A percentile compares a stretch with the other conserved stretches of the same genome.
These are phyloP conservation scores for Ophiostoma australiae DNA, from an alignment of 2,329 filamentous ascomycete species.

Conservation along the genomic window DNA sequence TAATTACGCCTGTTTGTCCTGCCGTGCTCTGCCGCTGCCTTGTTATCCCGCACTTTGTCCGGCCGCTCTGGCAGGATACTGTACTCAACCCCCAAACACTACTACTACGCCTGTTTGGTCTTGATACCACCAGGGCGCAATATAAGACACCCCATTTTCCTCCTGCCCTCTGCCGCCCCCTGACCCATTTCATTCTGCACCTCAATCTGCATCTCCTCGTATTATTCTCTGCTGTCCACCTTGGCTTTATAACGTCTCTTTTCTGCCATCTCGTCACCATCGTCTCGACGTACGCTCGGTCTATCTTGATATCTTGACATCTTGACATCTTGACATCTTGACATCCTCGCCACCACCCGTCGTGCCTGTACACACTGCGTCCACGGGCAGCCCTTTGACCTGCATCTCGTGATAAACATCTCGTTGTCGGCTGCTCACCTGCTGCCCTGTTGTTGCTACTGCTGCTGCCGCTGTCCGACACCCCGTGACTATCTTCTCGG, in stretches of 20 bases:
- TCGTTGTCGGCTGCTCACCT: neutral
- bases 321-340: too few relatives aligned
- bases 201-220: neutral
- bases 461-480: neutral
- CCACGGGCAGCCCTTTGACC: neutral
- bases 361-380: neutral
- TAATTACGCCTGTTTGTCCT: neutral
- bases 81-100: neutral
- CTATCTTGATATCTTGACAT: neutral
- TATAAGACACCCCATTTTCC: neutral
- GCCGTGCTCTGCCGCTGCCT: slow-evolving; percentile 6
- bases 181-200: neutral
- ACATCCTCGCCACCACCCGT: neutral
- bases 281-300: neutral
- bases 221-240: neutral
- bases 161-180: neutral
- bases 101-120: too few relatives aligned
- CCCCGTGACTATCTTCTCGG: neutral
- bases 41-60: neutral
- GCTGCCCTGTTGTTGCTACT: too few relatives aligned
- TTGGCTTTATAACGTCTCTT: neutral
- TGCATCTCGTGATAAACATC: neutral
- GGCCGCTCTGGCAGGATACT: neutral
- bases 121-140: neutral
- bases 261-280: too few relatives aligned